A percentile compares a stretch with the other conserved stretches of the same genome.
phyloP scores from a whole-genome alignment of 2,329 filamentous ascomycete genomes.

The Ceratocystis diversiconidia region DNA sequence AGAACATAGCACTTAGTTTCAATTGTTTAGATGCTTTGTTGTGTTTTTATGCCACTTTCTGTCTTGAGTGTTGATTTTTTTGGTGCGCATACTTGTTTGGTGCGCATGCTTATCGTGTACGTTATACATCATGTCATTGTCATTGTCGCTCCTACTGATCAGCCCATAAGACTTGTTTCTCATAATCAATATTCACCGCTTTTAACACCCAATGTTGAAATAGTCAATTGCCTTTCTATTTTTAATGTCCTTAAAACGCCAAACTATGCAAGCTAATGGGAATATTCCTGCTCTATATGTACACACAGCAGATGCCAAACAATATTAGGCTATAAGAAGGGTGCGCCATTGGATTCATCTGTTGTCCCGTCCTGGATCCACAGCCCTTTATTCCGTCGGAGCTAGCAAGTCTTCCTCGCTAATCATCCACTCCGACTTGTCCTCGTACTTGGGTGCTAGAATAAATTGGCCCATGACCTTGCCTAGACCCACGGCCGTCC shows the following conservation, averaged over 20 bases:
- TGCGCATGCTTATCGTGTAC: too few species aligned
- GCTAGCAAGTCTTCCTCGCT: conserved; percentile 25
- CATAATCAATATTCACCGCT: too few species aligned
- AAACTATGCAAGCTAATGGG: conserved; percentile 7
- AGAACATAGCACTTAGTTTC: too few species aligned
- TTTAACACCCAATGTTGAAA: not conserved
- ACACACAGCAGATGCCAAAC: conserved; percentile 3
- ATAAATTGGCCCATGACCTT: conserved; percentile 49
- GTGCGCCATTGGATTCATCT: not conserved
- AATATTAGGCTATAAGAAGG: not conserved
- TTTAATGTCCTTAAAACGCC: conserved; percentile 11
- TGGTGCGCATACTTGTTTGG: too few species aligned
- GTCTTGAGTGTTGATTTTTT: too few species aligned
- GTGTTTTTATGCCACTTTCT: too few species aligned
- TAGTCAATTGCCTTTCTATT: conserved; percentile 5
- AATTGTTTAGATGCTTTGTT: too few species aligned
- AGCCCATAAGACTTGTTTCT: not conserved
- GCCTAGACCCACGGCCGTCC: conserved; percentile 38
- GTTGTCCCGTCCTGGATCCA: not conserved
- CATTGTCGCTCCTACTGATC: not conserved
- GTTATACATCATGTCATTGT: not conserved
- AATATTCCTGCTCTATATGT: conserved; percentile 1
- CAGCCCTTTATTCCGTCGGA: not conserved
- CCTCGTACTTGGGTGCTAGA: conserved; percentile 42
- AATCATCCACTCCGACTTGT: conserved; percentile 42